Conservation (phyloP, 2,329 filamentous ascomycete species). For the Trichoderma koningii region DNA sequence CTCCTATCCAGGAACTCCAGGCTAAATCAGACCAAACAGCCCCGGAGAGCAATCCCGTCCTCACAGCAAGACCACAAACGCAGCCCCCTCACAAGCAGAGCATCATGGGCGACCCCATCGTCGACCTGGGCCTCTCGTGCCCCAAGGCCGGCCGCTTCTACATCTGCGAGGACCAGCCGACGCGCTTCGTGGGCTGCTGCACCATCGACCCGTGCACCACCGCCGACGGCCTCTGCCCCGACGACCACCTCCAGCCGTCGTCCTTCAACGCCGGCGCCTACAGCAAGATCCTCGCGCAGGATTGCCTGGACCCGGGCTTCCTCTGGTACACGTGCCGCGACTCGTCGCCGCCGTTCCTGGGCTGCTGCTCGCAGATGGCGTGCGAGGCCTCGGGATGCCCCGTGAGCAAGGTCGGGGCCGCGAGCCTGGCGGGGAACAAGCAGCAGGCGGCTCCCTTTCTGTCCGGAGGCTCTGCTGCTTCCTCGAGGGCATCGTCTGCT, state of each 20-base stretch:
- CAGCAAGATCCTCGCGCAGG: constrained; percentile 37
- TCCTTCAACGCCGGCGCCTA: constrained; percentile 37
- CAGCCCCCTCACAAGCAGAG: background rate
- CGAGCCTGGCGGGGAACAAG: constrained; percentile 32
- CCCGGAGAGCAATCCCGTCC: background rate
- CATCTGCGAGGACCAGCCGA: constrained; percentile 38
- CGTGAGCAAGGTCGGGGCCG: constrained; percentile 31
- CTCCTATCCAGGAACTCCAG: background rate
- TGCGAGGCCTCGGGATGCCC: constrained; percentile 35
- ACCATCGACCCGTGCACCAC: constrained; percentile 40
- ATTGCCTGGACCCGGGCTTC: constrained; percentile 34
- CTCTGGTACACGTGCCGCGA: constrained; percentile 42
- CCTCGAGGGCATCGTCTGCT: background rate
- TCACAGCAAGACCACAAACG: background rate
- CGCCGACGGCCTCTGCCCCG: constrained; percentile 40
- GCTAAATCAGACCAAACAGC: background rate
- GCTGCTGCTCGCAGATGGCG: constrained; percentile 41
- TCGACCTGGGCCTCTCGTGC: constrained; percentile 38
- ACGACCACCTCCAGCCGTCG: constrained; percentile 32
- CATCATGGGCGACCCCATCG: constrained; percentile 25
- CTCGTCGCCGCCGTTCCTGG: constrained; percentile 41
- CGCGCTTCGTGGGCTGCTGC: constrained; percentile 48
- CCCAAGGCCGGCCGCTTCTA: constrained; percentile 41
- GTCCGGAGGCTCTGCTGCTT: background rate
- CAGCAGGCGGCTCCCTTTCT: constrained; percentile 19